Base-by-base conservation (phyloP, 768 basidiomycete genomes). In the Candolleomyces efflorescens region DNA sequence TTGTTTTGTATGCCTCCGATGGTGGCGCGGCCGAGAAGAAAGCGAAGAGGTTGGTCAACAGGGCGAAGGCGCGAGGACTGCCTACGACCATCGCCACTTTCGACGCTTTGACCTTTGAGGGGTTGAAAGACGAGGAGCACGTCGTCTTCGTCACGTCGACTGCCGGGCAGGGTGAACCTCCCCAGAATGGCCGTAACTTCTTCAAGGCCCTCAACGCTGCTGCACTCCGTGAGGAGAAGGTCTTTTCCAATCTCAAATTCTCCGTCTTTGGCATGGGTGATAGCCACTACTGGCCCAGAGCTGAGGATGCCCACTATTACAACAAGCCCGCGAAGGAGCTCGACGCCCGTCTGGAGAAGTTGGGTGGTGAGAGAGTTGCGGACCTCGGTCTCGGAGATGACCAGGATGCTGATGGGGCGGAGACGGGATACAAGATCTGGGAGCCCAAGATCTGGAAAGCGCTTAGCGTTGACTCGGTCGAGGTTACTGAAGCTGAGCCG, bases 261-360 rank as follows among this genome's bases (percentile, higher is more conserved):
- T 73, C 87, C 54, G 94, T 98, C 45, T 97, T 98, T 64, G 96
- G 79, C 49, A 89, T 99, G 85, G 97, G 97, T 60, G 97, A 99
- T 71, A 95, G 90, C 69, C 95, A 97, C 73, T 99, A 99, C 76
- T 99, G 97, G 97, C 97, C 97, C 9, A 84, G 97, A 43, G 82
- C 90, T 17, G 94, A 98, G 71, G 97, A 98, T 67, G 88, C 87
- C n/a, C 90, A 93, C 65, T 98, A 96, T 73, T 99, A 98, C 80
- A 99, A 98, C 81, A 97, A 94, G 73, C 87, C 96, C 0, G 83
- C 86, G 17, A 95, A 94, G 73, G 96, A 98, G 60, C 84, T 98
- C 53, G 87, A 94, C 73, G 74, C 79, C 22, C 86, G 86, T 17
- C 77, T 98, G 17, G 85, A 87, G 68, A 81, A 82, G 53, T 83